phyloP scores from a whole-genome alignment of 768 basidiomycete species.

The Tylopilus rubrobrunneus region DNA sequence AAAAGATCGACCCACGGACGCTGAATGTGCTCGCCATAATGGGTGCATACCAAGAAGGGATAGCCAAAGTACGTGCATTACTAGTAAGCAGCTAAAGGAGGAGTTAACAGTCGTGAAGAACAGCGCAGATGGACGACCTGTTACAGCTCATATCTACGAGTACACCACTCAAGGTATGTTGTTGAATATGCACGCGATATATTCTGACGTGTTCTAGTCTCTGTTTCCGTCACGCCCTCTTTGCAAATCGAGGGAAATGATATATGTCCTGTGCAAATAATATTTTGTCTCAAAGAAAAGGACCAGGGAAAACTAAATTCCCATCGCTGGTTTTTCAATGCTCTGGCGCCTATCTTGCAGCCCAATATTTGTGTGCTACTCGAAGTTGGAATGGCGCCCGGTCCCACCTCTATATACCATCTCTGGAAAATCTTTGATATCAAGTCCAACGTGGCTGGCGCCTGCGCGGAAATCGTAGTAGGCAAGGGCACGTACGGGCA shows the following conservation, averaged over 20 bases:
- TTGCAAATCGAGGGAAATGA: slow-evolving; percentile 82
- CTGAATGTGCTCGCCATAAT: too few species aligned
- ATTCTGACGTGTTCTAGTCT: slow-evolving; percentile 47
- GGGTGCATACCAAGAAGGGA: too few species aligned
- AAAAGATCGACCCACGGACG: too few species aligned
- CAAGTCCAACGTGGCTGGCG: slow-evolving; percentile 89
- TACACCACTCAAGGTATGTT: slow-evolving; percentile 83
- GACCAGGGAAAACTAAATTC: slow-evolving; percentile 97
- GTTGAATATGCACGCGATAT: background rate
- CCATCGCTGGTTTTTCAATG: slow-evolving; percentile 94
- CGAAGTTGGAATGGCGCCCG: slow-evolving; percentile 84
- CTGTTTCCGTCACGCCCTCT: slow-evolving; percentile 57
- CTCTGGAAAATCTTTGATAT: slow-evolving; percentile 95
- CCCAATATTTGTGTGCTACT: slow-evolving; percentile 91
- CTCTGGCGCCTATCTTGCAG: slow-evolving; percentile 75
- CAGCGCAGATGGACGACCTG: slow-evolving; percentile 59
- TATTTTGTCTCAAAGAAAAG: slow-evolving; percentile 89
- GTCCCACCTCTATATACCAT: slow-evolving; percentile 85
- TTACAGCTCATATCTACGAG: slow-evolving; percentile 89
- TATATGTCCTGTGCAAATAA: slow-evolving; percentile 84
- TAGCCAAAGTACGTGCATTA: too few species aligned
- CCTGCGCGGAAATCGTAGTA: slow-evolving; percentile 92
- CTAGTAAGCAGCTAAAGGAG: too few species aligned
- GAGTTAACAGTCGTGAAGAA: too few species aligned
- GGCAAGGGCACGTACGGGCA: slow-evolving; percentile 80